Percentiles rank a stretch among this genome's conserved stretches.
These are phyloP conservation scores for Erythrophleum fordii DNA, from an alignment of 306 rosid genomes.

Conservation along the genomic window DNA sequence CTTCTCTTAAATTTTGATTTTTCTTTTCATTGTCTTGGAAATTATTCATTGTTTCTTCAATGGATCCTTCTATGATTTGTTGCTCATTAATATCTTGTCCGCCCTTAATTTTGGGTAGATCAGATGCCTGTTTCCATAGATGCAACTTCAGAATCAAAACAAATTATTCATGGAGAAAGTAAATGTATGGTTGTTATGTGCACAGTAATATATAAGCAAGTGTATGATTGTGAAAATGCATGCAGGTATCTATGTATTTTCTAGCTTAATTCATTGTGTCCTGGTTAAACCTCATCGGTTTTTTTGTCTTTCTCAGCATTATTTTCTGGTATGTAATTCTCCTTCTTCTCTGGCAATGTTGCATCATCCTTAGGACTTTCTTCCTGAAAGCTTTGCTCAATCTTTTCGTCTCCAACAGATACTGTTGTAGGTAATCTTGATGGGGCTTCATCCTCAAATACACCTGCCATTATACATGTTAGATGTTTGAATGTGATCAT, in stretches of 20 bases:
- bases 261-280: neutral
- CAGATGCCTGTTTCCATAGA: constrained; percentile 37
- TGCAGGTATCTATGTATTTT: neutral
- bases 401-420: constrained; percentile 1
- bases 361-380: constrained; percentile 32
- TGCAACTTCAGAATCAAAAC: constrained; percentile 14
- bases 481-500: constrained; percentile 31
- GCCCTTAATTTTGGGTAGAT: constrained; percentile 17
- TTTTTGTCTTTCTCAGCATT: neutral
- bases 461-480: constrained; percentile 30
- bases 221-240: constrained; percentile 13
- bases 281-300: constrained; percentile 38
- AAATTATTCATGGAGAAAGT: neutral
- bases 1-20: constrained; percentile 24
- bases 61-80: constrained; percentile 14
- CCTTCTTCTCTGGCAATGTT: constrained; percentile 16
- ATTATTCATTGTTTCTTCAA: constrained; percentile 31
- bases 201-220: neutral
- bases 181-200: neutral
- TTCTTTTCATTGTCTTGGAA: constrained; percentile 30
- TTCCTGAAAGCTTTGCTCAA: constrained; percentile 30
- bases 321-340: constrained; percentile 28
- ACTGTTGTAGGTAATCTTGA: neutral
- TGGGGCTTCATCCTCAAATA: constrained; percentile 20
- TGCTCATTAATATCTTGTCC: constrained; percentile 27